Conservation (phyloP, 1,284 basidiomycete genomes). For the Ustilago loliicola region DNA sequence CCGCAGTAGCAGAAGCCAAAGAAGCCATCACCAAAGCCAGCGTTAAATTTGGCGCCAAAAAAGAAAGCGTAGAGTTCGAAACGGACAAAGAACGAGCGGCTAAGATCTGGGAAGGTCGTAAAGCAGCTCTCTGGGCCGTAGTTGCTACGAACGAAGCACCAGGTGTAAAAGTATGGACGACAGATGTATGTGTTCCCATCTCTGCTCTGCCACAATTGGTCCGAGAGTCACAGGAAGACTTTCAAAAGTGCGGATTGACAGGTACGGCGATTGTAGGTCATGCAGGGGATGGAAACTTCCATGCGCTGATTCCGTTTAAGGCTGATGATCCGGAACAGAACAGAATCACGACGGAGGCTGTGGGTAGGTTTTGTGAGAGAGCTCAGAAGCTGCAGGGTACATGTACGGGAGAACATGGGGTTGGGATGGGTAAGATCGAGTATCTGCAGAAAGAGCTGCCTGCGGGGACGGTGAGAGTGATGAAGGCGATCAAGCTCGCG, state of each 20-base stretch:
- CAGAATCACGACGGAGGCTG: conserved; percentile 71
- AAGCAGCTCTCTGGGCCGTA: conserved; percentile 82
- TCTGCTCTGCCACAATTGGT: conserved; percentile 83
- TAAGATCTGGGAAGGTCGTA: conserved; percentile 86
- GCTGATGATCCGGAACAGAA: conserved; percentile 45
- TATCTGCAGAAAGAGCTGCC: conserved; percentile 61
- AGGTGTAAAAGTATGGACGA: conserved; percentile 79
- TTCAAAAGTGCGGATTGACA: conserved; percentile 31
- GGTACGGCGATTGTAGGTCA: conserved; percentile 79
- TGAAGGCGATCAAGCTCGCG: conserved; percentile 56
- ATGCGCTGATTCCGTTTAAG: conserved; percentile 61
- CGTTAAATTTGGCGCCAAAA: conserved; percentile 38
- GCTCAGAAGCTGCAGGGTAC: conserved; percentile 73
- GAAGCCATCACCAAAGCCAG: conserved; percentile 37
- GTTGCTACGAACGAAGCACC: conserved; percentile 76
- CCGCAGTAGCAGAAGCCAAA: conserved; percentile 67
- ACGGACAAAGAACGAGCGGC: conserved; percentile 78
- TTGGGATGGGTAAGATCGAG: conserved; percentile 60
- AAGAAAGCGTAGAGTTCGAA: conserved; percentile 74
- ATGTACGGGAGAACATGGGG: conserved; percentile 71
- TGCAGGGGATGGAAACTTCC: conserved; percentile 82
- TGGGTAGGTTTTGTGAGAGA: conserved; percentile 72
- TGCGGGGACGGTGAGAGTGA: conserved; percentile 51
- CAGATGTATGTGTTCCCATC: conserved; percentile 81
- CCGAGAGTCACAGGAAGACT: conserved; percentile 48